Base-by-base conservation (phyloP, 805 yeast species). In the Suhomyces faveliae region DNA sequence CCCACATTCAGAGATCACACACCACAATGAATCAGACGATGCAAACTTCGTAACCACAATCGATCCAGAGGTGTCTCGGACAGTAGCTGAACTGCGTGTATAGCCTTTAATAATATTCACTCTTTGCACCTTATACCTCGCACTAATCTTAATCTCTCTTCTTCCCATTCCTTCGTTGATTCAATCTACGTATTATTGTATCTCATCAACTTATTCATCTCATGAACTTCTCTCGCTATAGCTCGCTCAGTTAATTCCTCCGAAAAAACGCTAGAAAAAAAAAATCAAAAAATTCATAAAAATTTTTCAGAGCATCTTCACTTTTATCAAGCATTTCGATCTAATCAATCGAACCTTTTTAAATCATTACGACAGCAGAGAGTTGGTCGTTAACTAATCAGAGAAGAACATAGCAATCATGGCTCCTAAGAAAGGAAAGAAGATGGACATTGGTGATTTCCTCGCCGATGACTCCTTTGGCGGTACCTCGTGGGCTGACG, bases 401-500 rank as follows among this genome's bases (percentile, higher is more conserved):
- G 15, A 15, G 4, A 17, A 33, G 20, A 23, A 30, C 21, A 42
- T 23, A 23, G 19, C 13, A 17, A 42, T 30, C 46, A 51, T 54
- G 66, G 68, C 67, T 56, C 68, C 70, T 54, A 76, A 76, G 48
- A 84, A 83, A 63, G 77, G 74, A 50, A 77, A 78, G 54, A 88
- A 84, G 73, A 87, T 89, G 94, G 92, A 87, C 77, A 80, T 90
- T 71, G 84, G 83, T 64, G 82, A 91, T 68, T 90, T 90, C 78
- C 79, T 88, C 64, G 81, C 83, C 60, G 94, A 87, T 70, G 87
- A 83, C 45, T 67, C 85, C 35, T 79, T 83, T 57, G 89, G 87
- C 40, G 83, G 81, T 43, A 81, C 84, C 45, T 83, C 89, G 25
- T 88, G 96, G 96, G 94, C 90, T 42, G 96, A 88, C 60, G 94